Conservation (phyloP, 352 stramenopile genomes). For the Phytopythium ostracodes region DNA sequence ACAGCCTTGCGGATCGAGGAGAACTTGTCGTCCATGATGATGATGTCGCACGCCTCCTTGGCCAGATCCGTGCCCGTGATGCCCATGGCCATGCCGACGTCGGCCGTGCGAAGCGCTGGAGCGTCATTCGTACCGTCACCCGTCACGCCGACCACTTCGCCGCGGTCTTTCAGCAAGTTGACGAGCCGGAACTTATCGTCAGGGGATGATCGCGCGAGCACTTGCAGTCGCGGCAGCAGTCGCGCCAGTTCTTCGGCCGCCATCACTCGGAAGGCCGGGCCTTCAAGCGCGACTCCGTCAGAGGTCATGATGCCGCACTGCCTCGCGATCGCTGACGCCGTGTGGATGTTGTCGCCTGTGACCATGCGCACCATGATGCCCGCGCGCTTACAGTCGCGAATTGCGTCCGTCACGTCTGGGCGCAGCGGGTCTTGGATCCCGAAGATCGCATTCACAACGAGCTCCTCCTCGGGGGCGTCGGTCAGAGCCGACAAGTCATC, state of each 20-base stretch:
- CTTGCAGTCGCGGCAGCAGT: constrained; percentile 68
- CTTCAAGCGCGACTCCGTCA: constrained; percentile 89
- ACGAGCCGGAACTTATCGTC: constrained; percentile 98
- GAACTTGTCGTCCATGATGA: constrained; percentile 88
- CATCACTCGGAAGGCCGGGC: constrained; percentile 90
- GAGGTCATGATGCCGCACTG: constrained; percentile 95
- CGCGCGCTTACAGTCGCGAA: constrained; percentile 92
- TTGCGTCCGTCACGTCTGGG: constrained; percentile 91
- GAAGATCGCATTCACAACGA: constrained; percentile 89
- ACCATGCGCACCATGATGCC: constrained; percentile 99
- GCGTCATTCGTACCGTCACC: constrained; percentile 83
- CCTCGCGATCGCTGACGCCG: constrained; percentile 93
- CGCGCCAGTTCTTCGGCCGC: constrained; percentile 46
- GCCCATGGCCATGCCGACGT: constrained; percentile 79
- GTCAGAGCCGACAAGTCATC: constrained; percentile 49
- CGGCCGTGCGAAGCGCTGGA: constrained; percentile 59
- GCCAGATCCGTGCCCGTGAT: constrained; percentile 77
- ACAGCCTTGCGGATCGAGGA: constrained; percentile 78
- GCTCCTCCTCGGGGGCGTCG: constrained; percentile 65
- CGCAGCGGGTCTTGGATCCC: constrained; percentile 96
- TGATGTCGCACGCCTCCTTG: constrained; percentile 83
- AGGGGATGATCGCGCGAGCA: constrained; percentile 93
- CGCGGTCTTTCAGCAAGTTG: constrained; percentile 65
- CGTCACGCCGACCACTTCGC: constrained; percentile 76
- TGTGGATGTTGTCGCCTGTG: constrained; percentile 98